Evolutionary conservation across 148 eudicot genomes (phyloP).

Genomic region (Camellia sinensis): DNA sequence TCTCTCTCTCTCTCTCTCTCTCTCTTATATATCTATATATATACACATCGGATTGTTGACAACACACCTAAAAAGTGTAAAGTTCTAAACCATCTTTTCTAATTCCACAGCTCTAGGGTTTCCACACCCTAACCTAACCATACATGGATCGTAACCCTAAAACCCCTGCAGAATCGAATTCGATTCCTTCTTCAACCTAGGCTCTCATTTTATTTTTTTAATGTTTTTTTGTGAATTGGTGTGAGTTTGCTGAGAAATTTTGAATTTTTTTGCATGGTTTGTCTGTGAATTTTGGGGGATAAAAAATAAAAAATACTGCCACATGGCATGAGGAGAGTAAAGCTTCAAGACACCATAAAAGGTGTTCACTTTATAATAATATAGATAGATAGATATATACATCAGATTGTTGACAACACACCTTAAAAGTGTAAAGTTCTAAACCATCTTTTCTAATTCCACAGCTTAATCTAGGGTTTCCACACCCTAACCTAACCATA

Average conservation of each 20-base stretch:
- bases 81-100: not conserved
- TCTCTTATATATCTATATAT: not conserved
- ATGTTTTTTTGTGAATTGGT: not conserved
- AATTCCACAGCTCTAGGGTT: not conserved
- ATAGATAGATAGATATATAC: too few relatives aligned
- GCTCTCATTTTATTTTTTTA: too few relatives aligned
- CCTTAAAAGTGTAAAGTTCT: too few relatives aligned
- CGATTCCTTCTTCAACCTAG: not conserved
- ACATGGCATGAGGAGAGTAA: too few relatives aligned
- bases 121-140: not conserved
- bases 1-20: not conserved
- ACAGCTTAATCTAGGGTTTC: not conserved
- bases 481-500: not conserved
- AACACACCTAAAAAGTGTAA: not conserved
- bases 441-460: not conserved
- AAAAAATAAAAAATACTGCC: too few relatives aligned
- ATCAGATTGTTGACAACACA: too few relatives aligned
- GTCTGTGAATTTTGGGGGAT: not conserved
- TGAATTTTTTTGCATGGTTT: not conserved
- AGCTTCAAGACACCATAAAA: too few relatives aligned
- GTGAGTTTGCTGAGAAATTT: not conserved
- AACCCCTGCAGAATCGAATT: not conserved
- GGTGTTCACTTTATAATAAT: too few relatives aligned
- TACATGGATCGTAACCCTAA: conserved; percentile 7
- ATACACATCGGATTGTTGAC: not conserved